Base-by-base conservation (phyloP, 306 rosid species). In the Trifolium repens region DNA sequence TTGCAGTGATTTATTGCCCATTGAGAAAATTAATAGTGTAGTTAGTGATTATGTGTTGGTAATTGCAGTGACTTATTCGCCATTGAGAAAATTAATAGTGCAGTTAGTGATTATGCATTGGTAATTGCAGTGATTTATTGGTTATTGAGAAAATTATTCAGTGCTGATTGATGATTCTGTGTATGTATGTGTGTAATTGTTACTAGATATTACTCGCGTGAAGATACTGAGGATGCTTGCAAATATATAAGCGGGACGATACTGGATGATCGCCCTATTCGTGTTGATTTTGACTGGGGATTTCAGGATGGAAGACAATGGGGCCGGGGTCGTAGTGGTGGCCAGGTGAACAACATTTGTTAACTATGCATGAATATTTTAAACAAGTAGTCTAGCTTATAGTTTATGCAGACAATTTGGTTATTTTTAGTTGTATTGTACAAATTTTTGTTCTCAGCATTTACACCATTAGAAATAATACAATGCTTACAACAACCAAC, bases 251-350 rank as follows among this genome's bases (percentile, higher is more conserved):
- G 99, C 40, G 97, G 97, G 63, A 94, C 99, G 7, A 92, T 92
- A 84, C 96, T 94, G 64, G 99, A 94, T 83, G 99, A 94, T 66
- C 98, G 98, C 72, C 97, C 96, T 57, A 91, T 94, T 83, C 98
- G 98, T 81, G 98, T 89, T 84, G 98, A 94, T 89, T 94, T 94
- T 85, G 99, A 94, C 67, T 94, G 99, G 99, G 99, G 99, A 64
- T 94, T 94, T 79, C 96, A 84, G 77, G 99, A 94, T 19, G 99
- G 99, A 10, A 87, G 99, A 79, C 99, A 94, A 80, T 94, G 97
- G 99, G 99, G 99, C 39, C 99, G 99, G 19, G 99, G 99, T 69
- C 89, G 96, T 79, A 92, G 97, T 83, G 99, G 99, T 62, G 98
- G 98, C 52, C 97, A 91, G 94, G 99, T 91, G 67, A 72, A n/a